Evolutionary conservation across 495 filamentous ascomycete genomes (phyloP).

Genomic region (Penicillium riverlandense): DNA sequence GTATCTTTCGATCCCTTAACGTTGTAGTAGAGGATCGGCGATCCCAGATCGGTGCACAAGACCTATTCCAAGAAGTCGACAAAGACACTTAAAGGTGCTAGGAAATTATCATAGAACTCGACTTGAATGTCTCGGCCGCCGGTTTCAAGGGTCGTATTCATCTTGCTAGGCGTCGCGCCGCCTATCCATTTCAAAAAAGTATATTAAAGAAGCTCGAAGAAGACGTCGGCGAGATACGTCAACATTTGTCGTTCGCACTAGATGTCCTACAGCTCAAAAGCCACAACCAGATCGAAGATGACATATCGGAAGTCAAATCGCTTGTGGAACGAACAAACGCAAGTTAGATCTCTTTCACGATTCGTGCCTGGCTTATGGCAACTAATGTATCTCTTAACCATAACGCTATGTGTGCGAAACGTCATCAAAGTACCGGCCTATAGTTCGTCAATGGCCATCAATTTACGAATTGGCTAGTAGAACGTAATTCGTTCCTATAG

Average conservation of each 20-base stretch:
- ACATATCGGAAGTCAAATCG: background rate
- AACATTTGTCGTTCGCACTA: background rate
- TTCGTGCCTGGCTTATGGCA: slow-evolving; percentile 23
- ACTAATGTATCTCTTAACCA: slow-evolving; percentile 23
- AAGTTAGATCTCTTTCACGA: background rate
- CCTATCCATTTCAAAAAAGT: background rate
- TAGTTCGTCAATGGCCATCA: slow-evolving; percentile 19
- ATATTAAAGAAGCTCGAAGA: background rate
- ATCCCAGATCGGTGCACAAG: background rate
- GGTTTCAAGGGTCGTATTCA: too few relatives aligned
- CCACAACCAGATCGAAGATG: background rate
- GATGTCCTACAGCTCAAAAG: background rate
- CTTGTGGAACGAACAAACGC: background rate
- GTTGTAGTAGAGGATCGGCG: background rate
- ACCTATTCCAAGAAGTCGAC: background rate
- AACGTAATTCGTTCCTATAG: slow-evolving; percentile 31
- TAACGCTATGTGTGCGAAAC: slow-evolving; percentile 17
- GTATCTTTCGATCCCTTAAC: background rate
- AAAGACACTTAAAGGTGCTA: background rate
- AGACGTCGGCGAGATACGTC: background rate
- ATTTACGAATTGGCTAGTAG: slow-evolving; percentile 23
- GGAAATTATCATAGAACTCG: too few relatives aligned
- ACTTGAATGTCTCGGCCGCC: too few relatives aligned
- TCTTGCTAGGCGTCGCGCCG: background rate
- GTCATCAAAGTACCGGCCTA: slow-evolving; percentile 15